A percentile compares a stretch with the other conserved stretches of the same genome.
Conservation (phyloP, 176 grass and related monocot species). For the Carex kokanica region DNA sequence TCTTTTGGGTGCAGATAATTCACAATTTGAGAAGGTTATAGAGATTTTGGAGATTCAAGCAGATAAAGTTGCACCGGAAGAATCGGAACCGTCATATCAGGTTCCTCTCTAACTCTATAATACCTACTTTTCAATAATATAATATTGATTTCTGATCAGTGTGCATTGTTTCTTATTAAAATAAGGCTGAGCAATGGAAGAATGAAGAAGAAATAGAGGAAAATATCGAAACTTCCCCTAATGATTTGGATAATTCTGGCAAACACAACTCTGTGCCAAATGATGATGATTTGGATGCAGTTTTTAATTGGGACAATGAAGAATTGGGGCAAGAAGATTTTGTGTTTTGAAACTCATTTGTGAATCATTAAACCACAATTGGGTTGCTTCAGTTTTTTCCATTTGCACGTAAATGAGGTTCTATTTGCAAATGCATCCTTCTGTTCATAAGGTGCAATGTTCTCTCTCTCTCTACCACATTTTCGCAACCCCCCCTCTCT, state of each 20-base stretch:
- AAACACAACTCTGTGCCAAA: conserved; percentile 9
- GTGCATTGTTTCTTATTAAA: not conserved
- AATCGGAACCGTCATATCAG: not conserved
- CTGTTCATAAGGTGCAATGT: not conserved
- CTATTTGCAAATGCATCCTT: not conserved
- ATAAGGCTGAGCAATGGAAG: conserved; percentile 5
- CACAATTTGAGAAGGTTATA: conserved; percentile 76
- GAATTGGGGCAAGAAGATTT: not conserved
- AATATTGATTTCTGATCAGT: conserved; percentile 7
- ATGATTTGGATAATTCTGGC: conserved; percentile 5
- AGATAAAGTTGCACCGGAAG: conserved; percentile 8
- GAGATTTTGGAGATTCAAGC: conserved; percentile 56
- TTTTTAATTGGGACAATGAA: conserved; percentile 21
- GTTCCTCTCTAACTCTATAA: not conserved
- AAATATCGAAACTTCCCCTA: conserved; percentile 9
- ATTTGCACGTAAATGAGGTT: not conserved
- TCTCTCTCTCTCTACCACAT: no score
- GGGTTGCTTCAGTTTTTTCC: not conserved
- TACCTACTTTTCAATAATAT: not conserved
- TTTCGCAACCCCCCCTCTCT: not conserved
- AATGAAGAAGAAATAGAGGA: conserved; percentile 15
- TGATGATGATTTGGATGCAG: conserved; percentile 19
- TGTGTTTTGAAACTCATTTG: not conserved
- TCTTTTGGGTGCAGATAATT: conserved; percentile 47
- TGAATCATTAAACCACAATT: not conserved